These are phyloP conservation scores for Talaromyces sp. DNA, from an alignment of 2,329 filamentous ascomycete genomes.

Conservation along the genomic window DNA sequence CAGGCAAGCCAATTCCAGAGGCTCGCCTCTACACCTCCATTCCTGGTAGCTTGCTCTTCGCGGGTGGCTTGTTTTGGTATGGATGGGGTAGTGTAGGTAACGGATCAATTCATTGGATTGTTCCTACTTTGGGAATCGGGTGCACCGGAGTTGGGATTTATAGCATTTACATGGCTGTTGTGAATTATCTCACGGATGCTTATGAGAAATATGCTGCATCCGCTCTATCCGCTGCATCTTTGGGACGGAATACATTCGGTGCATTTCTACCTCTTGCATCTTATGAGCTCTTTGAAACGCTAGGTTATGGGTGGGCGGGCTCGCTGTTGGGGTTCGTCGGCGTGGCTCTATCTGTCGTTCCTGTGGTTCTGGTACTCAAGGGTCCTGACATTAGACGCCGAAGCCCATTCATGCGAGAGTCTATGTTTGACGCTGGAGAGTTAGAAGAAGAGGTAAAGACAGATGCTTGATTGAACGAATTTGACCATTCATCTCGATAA, in stretches of 20 bases:
- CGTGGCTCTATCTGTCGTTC: constrained; percentile 42
- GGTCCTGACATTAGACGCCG: constrained; percentile 41
- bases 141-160: constrained; percentile 47
- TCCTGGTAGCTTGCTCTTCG: constrained; percentile 42
- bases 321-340: constrained; percentile 49
- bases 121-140: constrained; percentile 34
- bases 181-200: constrained; percentile 53
- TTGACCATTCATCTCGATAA: too few species aligned
- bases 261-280: constrained; percentile 51
- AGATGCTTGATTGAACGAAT: neutral
- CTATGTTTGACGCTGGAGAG: constrained; percentile 20
- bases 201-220: constrained; percentile 54
- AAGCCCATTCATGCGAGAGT: constrained; percentile 36
- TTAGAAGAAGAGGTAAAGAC: neutral
- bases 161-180: constrained; percentile 51
- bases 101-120: constrained; percentile 37
- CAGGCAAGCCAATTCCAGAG: constrained; percentile 46
- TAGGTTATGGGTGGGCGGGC: constrained; percentile 49
- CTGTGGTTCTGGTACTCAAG: constrained; percentile 45
- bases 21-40: constrained; percentile 48
- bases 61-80: constrained; percentile 40
- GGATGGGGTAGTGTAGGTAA: constrained; percentile 33
- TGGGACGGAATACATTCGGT: constrained; percentile 50
- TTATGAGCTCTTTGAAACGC: constrained; percentile 41
- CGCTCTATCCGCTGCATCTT: constrained; percentile 49